Conservation (phyloP, 768 basidiomycete species). For the Boletus rex-veris region DNA sequence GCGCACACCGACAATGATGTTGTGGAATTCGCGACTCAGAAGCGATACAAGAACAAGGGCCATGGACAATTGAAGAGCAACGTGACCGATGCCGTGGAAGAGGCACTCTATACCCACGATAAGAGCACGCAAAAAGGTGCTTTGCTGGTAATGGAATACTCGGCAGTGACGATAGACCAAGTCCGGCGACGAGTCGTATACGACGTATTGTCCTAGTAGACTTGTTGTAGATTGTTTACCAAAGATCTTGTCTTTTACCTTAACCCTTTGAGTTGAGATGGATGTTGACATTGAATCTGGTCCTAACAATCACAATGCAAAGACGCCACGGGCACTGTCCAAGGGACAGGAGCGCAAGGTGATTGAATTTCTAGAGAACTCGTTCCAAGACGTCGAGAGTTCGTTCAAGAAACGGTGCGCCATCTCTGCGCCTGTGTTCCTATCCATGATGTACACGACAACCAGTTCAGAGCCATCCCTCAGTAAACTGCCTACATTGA, state of each 20-base stretch:
- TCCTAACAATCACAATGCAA: slow-evolving; percentile 17
- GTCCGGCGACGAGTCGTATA: slow-evolving; percentile 60
- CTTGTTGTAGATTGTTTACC: no score
- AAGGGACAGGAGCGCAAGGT: slow-evolving; percentile 60
- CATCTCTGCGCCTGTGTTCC: neutral
- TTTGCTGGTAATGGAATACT: no score
- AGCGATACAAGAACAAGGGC: slow-evolving; percentile 49
- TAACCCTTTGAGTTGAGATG: no score
- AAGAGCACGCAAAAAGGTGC: slow-evolving; percentile 49
- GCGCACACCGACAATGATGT: no score
- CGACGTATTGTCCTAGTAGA: no score
- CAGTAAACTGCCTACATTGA: slow-evolving; percentile 54
- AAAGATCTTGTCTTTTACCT: no score
- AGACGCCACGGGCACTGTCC: no score
- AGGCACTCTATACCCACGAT: slow-evolving; percentile 57
- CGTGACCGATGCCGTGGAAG: slow-evolving; percentile 71
- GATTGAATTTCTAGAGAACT: slow-evolving; percentile 60
- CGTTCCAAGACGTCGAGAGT: slow-evolving; percentile 62
- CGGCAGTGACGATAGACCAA: slow-evolving; percentile 58
- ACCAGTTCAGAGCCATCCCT: slow-evolving; percentile 33
- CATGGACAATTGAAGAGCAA: slow-evolving; percentile 71
- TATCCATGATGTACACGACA: slow-evolving; percentile 1
- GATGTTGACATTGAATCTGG: no score
- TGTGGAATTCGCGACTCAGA: no score
- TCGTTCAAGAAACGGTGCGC: slow-evolving; percentile 70